Evolutionary conservation across 208 protist species (phyloP), one percentile per base, ranked within the genome.

Genomic region (Acanthamoeba triangularis): DNA sequence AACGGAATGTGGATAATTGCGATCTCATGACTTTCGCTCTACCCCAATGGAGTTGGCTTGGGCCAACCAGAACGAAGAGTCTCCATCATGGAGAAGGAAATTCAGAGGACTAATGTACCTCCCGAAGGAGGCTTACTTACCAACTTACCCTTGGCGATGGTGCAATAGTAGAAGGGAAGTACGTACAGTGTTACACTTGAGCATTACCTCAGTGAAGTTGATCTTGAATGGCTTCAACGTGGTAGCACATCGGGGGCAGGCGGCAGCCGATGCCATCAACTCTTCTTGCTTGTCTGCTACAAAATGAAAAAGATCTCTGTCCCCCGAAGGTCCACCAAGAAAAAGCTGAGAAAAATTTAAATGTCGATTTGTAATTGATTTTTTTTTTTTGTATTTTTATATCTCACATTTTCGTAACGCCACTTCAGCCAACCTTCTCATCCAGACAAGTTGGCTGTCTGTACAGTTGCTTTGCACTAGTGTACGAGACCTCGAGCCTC

Each of bases 111-210:
- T n/a, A n/a, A 78, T 78, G 69, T 78, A 78, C 69, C 69, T 78
- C 69, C 69, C 6, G 4, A 41, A 13, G 69, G n/a, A 78, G 37
- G 37, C 37, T 78, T 85, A 85, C 44, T 85, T 85, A 59, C 76
- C 44, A n/a, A 49, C 30, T 85, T 85, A 37, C 47, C 30, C 30
- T 85, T 49, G 14, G 18, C 11, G 2, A 33, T n/a, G 76, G 10
- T 10, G 41, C 5, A 35, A 37, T 23, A 7, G 33, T 7, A 56
- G 8, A 35, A 56, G 41, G 69, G 69, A 78, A 78, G 23, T 44
- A 78, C 69, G 69, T 78, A 78, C 69, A 78, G 69, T 44, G n/a
- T 78, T 35, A n/a, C 69, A 78, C n/a, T 78, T 78, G 4, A 78
- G 69, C 69, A 78, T 10, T 30, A 41, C 69, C 69, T 78, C 69